A percentile compares a stretch with the other conserved stretches of the same genome.
phyloP scores from a whole-genome alignment of 129 eudicot species.

The Tanacetum coccineum region DNA sequence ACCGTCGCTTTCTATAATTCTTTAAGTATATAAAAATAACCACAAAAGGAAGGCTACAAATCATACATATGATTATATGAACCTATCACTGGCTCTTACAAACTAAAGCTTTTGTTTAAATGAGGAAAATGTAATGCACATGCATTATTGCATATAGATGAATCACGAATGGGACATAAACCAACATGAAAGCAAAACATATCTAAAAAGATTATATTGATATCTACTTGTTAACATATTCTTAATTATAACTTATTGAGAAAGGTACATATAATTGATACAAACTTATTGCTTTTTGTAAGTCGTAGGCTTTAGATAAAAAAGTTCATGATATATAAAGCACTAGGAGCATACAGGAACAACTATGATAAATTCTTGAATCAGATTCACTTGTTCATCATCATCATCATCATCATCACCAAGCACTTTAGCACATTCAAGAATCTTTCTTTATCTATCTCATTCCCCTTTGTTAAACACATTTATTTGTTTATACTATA shows the following conservation, averaged over 20 bases:
- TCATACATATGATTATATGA: too few species aligned
- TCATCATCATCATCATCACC: constrained; percentile 12
- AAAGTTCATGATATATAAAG: constrained; percentile 18
- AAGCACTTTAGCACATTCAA: constrained; percentile 28
- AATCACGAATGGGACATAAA: not conserved
- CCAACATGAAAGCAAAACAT: not conserved
- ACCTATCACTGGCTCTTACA: too few species aligned
- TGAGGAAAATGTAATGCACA: too few species aligned
- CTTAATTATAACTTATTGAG: not conserved
- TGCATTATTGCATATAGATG: too few species aligned
- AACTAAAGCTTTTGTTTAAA: too few species aligned
- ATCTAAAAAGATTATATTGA: not conserved
- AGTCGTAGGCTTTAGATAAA: constrained; percentile 9
- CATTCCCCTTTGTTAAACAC: constrained; percentile 20
- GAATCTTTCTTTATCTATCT: constrained; percentile 30
- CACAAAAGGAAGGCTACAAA: too few species aligned
- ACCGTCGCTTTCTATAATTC: too few species aligned
- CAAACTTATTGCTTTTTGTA: constrained; percentile 14
- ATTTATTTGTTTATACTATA: constrained; percentile 18
- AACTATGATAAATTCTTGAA: constrained; percentile 10
- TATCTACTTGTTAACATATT: not conserved
- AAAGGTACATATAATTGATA: not conserved
- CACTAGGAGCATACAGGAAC: constrained; percentile 11
- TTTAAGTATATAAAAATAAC: too few species aligned
- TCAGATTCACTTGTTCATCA: constrained; percentile 26